Evolutionary conservation across 495 filamentous ascomycete species (phyloP), one percentile per base, ranked within the genome.

Genomic region (Talaromyces liani): DNA sequence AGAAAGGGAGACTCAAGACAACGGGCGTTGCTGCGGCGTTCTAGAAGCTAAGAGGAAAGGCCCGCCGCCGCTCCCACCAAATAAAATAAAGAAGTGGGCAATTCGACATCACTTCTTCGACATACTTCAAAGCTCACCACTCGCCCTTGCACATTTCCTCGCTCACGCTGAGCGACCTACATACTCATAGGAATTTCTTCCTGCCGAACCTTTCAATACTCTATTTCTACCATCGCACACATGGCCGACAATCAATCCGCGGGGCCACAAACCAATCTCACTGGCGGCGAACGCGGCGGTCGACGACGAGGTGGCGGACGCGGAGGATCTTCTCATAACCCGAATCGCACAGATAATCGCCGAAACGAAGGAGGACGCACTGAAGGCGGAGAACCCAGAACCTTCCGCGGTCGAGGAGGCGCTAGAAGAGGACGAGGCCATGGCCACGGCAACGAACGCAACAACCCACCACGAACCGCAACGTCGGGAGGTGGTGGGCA

Each of bases 301-400:
- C 53, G 66, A 24, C 63, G 66, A 63, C 60, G 64, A 61, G 58
- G 70, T 57, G 62, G 65, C 16, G 58, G 65, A 12, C 65, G 65
- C 7, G 64, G 58, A 34, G 62, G 24, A 27, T 22, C 57, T 34
- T 33, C 39, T 24, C 62, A 53, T 9, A 45, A 45, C 24, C 8
- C 51, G 5, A 36, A 58, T 57, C 53, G 55, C 12, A 31, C 22
- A 49, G 31, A 63, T 45, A 6, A 57, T 39, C 25, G 39, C 53
- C 18, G 62, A 24, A 57, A 63, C 20, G 41, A 49, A 16, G 57
- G 47, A 18, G 57, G 47, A 18, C 29, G 47, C 47, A 12, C 39
- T 49, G 33, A 39, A 16, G 49, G 39, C 8, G 27, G 29, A 8
- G 39, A 57, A 31, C 10, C 36, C n/a, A 58, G 39, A 61, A 57